Conservation (phyloP, 2,329 filamentous ascomycete genomes). For the Fusarium nelsonii region DNA sequence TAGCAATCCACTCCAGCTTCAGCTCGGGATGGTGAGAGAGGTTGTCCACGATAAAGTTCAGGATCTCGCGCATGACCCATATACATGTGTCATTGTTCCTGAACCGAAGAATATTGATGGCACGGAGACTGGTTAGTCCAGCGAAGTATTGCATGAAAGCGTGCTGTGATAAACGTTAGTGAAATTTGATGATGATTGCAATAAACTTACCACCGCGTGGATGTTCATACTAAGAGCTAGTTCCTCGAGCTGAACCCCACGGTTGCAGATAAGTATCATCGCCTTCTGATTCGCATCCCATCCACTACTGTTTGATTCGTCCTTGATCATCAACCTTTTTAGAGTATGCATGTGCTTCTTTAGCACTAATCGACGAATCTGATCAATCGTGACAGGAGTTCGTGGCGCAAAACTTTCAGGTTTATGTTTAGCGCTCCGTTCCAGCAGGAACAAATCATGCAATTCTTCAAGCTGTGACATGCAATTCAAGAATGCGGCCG, state of each 20-base stretch:
- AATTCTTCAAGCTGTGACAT: conserved; percentile 65
- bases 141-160: conserved; percentile 67
- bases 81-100: conserved; percentile 68
- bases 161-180: conserved; percentile 58
- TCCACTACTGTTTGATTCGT: conserved; percentile 59
- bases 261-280: conserved; percentile 65
- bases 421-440: conserved; percentile 64
- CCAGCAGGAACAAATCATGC: conserved; percentile 70
- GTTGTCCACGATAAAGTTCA: conserved; percentile 70
- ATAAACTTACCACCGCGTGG: conserved; percentile 63
- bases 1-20: conserved; percentile 70
- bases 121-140: conserved; percentile 62
- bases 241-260: conserved; percentile 65
- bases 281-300: conserved; percentile 72
- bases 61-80: conserved; percentile 68
- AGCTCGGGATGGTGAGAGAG: conserved; percentile 67
- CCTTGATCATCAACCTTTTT: conserved; percentile 70
- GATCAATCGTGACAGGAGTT: conserved; percentile 64
- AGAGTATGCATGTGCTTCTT: conserved; percentile 68
- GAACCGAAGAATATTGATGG: conserved; percentile 67
- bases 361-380: conserved; percentile 69
- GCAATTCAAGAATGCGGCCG: conserved; percentile 65
- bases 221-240: conserved; percentile 68
- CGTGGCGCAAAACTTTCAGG: conserved; percentile 66
- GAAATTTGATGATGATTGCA: background rate